Evolutionary conservation across 2,329 filamentous ascomycete genomes (phyloP).

Genomic region (Xylariaceae sp.): DNA sequence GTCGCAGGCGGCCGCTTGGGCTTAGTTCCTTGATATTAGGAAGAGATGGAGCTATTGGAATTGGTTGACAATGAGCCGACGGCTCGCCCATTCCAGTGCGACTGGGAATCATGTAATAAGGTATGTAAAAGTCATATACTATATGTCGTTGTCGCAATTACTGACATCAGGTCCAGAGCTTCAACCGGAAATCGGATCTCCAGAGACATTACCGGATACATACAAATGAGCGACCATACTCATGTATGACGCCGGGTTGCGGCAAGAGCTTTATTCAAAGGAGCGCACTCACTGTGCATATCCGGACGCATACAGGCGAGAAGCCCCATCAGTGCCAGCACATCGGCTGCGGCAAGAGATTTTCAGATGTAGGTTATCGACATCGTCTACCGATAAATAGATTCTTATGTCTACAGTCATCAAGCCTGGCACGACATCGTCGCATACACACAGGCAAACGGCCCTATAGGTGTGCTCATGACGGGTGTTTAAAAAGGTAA

Average conservation of each 20-base stretch:
- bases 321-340: constrained; percentile 68
- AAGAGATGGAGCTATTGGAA: constrained; percentile 60
- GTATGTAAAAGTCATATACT: constrained; percentile 35
- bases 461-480: constrained; percentile 60
- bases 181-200: constrained; percentile 68
- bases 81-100: constrained; percentile 60
- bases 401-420: constrained; percentile 45
- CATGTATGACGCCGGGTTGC: constrained; percentile 56
- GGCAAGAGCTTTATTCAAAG: constrained; percentile 69
- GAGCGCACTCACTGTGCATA: constrained; percentile 67
- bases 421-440: constrained; percentile 61
- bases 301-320: constrained; percentile 66
- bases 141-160: constrained; percentile 5
- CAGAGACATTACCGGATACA: constrained; percentile 69
- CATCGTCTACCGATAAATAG: not conserved
- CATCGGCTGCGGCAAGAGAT: constrained; percentile 62
- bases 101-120: constrained; percentile 60
- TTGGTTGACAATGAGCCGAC: constrained; percentile 61
- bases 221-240: constrained; percentile 66
- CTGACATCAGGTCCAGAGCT: constrained; percentile 48
- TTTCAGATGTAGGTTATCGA: constrained; percentile 58
- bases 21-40: constrained; percentile 18
- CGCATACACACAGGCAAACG: constrained; percentile 64
- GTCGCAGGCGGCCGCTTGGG: constrained; percentile 10
- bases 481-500: constrained; percentile 60